Base-by-base conservation (phyloP, 2,329 filamentous ascomycete genomes). In the Penicillium sp. region DNA sequence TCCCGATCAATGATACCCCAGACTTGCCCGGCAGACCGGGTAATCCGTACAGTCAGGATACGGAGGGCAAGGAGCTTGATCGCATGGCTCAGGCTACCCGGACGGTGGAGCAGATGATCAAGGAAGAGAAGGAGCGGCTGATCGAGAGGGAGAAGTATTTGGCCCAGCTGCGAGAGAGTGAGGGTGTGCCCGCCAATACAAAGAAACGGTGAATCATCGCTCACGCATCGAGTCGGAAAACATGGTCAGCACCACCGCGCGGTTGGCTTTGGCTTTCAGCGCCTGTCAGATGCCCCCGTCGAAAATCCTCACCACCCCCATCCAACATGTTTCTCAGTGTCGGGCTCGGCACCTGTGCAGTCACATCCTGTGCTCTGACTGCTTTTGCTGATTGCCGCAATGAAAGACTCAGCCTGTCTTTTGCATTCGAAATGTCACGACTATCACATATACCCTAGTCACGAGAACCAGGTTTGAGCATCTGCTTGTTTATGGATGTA, bases 31-130 rank as follows among this genome's bases (percentile, higher is more conserved):
- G 88, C 65, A 88, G 84, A 25, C 22, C 83, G 2, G 84, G 79
- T 29, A 85, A 85, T 64, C 84, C 83, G n/a, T 91, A 88, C 65
- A 88, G 84, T 68, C 77, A 78, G 50, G 83, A 87, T 72, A 85
- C 83, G 40, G 87, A 88, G 72, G 76, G 75, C 55, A 84, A 84
- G 52, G 87, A 87, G 48, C 74, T 83, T 64, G 76, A 77, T 48
- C 80, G 83, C 63, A 80, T 88, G 35, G 76, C 80, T 48, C 77
- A 80, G 48, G 81, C 86, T 66, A 75, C 77, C 41, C 76, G 76
- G 64, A 78, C 75, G 62, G 77, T 84, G 55, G 79, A 80, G 58
- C 78, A 75, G 55, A 77, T 81, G 70, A 77, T 86, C 50, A 82
- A 81, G 67, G 75, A 78, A 45, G 86, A 87, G 71, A 86, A 86